phyloP scores from a whole-genome alignment of 306 rosid species.

The Trifolium subterraneum region DNA sequence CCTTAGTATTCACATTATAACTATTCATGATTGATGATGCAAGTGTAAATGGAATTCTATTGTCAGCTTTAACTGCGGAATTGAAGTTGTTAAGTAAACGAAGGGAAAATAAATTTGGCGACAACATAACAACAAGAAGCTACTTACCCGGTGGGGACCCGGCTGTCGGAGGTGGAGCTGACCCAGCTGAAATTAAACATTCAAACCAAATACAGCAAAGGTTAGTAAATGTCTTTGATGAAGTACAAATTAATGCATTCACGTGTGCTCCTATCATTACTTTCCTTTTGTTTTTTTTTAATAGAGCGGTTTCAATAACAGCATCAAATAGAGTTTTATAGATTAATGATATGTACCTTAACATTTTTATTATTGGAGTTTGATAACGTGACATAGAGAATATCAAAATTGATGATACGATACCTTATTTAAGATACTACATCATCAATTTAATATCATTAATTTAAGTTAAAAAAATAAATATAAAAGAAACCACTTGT shows the following conservation, averaged over 20 bases:
- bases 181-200: constrained; percentile 24
- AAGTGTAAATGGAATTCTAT: neutral
- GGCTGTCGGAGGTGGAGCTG: constrained; percentile 43
- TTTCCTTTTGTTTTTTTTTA: no score
- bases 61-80: neutral
- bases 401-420: no score
- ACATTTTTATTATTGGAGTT: no score
- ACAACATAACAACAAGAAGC: neutral
- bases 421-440: no score
- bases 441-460: no score
- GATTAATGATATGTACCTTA: no score
- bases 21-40: neutral
- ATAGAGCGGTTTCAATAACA: no score
- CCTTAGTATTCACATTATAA: no score
- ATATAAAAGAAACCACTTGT: no score
- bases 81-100: neutral
- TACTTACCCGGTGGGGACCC: constrained; percentile 50
- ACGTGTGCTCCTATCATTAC: neutral
- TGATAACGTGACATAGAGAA: no score
- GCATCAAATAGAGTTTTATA: no score
- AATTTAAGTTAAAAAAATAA: no score
- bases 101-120: neutral
- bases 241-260: neutral
- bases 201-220: neutral
- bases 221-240: neutral